Evolutionary conservation across 306 rosid genomes (phyloP), one percentile per base, ranked within the genome.

Genomic region (Vigna reflexopilosa): DNA sequence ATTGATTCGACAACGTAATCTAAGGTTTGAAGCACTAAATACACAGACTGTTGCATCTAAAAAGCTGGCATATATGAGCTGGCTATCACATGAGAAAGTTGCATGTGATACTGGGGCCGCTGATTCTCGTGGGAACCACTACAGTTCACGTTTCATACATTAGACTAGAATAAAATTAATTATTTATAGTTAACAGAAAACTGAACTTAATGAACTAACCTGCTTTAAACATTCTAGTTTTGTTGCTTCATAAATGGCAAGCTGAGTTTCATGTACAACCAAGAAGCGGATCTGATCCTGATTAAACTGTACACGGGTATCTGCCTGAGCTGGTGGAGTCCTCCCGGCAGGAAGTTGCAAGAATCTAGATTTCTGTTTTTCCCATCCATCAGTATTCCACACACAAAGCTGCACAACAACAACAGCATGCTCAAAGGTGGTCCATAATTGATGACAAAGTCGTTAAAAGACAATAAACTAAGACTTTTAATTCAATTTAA

Each of bases 301-400:
- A 85, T 94, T 97, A 83, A 94, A 94, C 84, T 92, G 98, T 67
- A 94, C 98, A n/a, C 97, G 97, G 4, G 98, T 94, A 79, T 94
- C 98, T 4, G 98, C 86, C 73, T 85, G 97, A 19, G 95, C 83
- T 22, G 97, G 71, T 57, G 92, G 88, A 49, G 95, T 85, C 83
- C 95, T 89, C 73, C 98, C 97, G 10, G 89, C 28, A 71, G 97
- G 97, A 83, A 88, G 90, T 84, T 86, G 97, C 88, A 94, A 87
- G 82, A 86, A 83, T 83, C 89, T 86, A 64, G 84, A 75, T 84
- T 83, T 92, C 89, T 92, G 98, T 84, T 92, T 94, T 85, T 94
- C 98, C 98, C 98, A 94, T 58, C 88, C 97, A 85, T 94, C 97
- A 48, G 91, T 90, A 73, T 78, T 90, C 98, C 98, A 94, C 77